Evolutionary conservation across 148 eudicot species (phyloP).

Genomic region (Rhododendron simsii): DNA sequence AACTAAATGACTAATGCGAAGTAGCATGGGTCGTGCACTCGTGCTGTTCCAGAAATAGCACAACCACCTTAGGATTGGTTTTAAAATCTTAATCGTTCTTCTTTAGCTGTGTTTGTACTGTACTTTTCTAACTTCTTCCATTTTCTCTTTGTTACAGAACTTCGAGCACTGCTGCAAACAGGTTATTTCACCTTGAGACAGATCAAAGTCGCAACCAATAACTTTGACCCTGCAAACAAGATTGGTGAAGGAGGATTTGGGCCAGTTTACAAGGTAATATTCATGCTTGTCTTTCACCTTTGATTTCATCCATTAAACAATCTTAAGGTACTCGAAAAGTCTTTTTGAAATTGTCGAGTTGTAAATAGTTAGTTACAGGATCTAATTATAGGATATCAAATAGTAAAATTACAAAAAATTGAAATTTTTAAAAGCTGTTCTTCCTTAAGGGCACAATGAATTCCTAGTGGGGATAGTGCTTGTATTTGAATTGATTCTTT

Average conservation of each 20-base stretch:
- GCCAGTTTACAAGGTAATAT: conserved; percentile 61
- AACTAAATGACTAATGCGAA: neutral
- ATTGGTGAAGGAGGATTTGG: conserved; percentile 87
- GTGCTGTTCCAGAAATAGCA: neutral
- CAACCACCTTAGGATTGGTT: neutral
- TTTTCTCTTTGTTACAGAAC: conserved; percentile 18
- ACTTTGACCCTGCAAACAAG: conserved; percentile 49
- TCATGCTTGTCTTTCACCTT: neutral
- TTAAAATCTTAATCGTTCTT: neutral
- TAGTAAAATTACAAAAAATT: neutral
- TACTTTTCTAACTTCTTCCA: neutral
- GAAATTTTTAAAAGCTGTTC: neutral
- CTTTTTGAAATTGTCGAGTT: neutral
- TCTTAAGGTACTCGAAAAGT: neutral
- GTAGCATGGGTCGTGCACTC: neutral
- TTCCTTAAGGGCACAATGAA: neutral
- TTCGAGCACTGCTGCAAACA: conserved; percentile 36
- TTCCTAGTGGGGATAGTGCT: neutral
- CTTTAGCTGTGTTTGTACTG: neutral
- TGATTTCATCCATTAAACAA: neutral
- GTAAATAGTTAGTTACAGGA: neutral
- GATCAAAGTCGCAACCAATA: conserved; percentile 42
- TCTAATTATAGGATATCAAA: neutral
- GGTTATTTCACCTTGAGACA: conserved; percentile 36
- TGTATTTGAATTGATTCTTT: neutral